Evolutionary conservation across 2,329 filamentous ascomycete species (phyloP).

Genomic region (Aspergillus aculeatinus): DNA sequence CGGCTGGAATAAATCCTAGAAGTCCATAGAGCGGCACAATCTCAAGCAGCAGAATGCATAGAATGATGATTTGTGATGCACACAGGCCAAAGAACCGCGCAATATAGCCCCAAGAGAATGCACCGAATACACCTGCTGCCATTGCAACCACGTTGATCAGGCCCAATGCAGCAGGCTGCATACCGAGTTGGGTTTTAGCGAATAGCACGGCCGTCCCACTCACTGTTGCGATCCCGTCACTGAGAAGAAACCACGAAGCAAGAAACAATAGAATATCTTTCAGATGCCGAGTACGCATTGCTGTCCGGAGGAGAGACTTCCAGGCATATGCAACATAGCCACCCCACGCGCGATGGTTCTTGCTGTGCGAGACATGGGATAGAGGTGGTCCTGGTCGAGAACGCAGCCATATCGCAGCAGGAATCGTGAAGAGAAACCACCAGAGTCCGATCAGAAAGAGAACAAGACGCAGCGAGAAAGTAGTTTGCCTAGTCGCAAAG

Average conservation of each 20-base stretch:
- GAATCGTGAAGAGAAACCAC: conserved; percentile 92
- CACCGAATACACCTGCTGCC: conserved; percentile 76
- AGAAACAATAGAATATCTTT: conserved; percentile 84
- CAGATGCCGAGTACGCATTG: conserved; percentile 69
- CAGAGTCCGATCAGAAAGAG: conserved; percentile 83
- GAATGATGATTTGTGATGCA: conserved; percentile 84
- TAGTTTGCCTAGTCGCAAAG: conserved; percentile 69
- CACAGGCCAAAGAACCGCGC: conserved; percentile 67
- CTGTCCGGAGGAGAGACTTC: conserved; percentile 78
- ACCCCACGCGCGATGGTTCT: conserved; percentile 55
- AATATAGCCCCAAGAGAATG: conserved; percentile 83
- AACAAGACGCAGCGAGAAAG: conserved; percentile 81
- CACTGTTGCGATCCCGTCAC: conserved; percentile 90
- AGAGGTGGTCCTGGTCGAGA: conserved; percentile 85
- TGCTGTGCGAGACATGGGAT: conserved; percentile 40
- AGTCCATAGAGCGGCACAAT: conserved; percentile 90
- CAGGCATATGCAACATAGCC: conserved; percentile 81
- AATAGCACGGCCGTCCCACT: conserved; percentile 93
- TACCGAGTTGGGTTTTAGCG: conserved; percentile 87
- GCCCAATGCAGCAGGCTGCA: conserved; percentile 83
- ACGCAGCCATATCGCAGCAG: conserved; percentile 81
- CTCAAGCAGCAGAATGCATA: conserved; percentile 89
- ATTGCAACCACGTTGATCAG: conserved; percentile 94
- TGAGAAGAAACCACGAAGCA: conserved; percentile 88
- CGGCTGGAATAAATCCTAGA: conserved; percentile 78